Evolutionary conservation across 257 asterid genomes (phyloP), one percentile per base, ranked within the genome.

Genomic region (Lycium barbarum): DNA sequence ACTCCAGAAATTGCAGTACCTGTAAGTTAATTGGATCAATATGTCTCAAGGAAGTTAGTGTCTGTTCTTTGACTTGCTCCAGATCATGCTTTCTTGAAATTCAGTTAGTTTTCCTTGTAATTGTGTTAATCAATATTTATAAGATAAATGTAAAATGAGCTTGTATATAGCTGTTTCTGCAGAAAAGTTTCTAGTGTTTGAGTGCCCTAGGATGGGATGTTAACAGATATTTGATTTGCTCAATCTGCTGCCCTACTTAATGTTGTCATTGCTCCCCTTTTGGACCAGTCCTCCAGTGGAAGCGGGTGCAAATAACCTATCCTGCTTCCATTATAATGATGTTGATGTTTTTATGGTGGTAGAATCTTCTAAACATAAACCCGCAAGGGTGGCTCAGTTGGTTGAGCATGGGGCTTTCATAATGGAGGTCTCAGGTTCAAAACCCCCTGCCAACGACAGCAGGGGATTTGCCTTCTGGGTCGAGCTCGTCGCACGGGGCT

Each of bases 1-100:
- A 83, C 98, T 96, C 83, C 82, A 57, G 33, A 88, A 43, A 84
- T 90, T 96, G 88, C 97, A 96, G 91, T 96, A 95, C 93, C 85
- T 96, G 98, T 96, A 92, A 95, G 99, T 89, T 63, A 45, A 58
- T 43, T 14, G 20, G 71, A 58, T 81, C 40, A 81, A 61, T 59
- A 80, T 81, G 71, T 81, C 58, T 20, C 55, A 22, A 18, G 84
- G 57, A 57, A 59, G 59, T 47, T 40, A 38, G 43, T 59, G 71
- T 8, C 18, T 81, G 61, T 51, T 51, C 63, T 76, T 76, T 47
- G 45, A 49, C 40, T 74, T 74, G 45, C 57, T 74, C 40, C 22
- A 26, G 20, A 51, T 12, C 81, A 17, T 76, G 14, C 51, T 76
- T 76, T 22, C 20, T 76, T 33, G 45, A 14, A 14, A 76, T 26